Percentiles rank a stretch among this genome's conserved stretches.
phyloP scores from a whole-genome alignment of 2,329 filamentous ascomycete genomes.

The Talaromyces sp. region DNA sequence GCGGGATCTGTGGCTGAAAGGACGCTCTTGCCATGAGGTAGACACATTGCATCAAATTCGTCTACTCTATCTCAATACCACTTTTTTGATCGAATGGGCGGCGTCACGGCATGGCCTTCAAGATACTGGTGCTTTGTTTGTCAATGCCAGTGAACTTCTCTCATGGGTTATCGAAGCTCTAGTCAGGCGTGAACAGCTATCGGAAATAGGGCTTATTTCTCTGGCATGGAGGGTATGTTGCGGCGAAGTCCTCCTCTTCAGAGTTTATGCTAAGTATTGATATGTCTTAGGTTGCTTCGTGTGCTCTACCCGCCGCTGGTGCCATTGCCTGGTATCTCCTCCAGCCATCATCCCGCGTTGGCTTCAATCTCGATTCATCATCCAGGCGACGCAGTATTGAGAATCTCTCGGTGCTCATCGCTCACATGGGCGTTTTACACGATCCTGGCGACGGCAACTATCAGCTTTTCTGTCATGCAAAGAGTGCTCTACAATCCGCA shows the following conservation, averaged over 20 bases:
- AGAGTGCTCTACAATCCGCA: conserved; percentile 17
- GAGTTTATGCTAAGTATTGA: neutral
- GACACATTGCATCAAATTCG: conserved; percentile 17
- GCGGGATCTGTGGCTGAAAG: conserved; percentile 6
- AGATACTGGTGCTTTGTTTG: conserved; percentile 3
- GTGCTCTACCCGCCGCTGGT: conserved; percentile 16
- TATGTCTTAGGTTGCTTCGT: conserved; percentile 14
- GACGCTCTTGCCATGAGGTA: conserved; percentile 17
- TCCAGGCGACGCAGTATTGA: conserved; percentile 16
- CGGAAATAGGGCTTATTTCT: conserved; percentile 10
- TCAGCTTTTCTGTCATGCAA: conserved; percentile 18
- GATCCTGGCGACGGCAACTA: conserved; percentile 20
- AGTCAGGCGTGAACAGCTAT: conserved; percentile 18
- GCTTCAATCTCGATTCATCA: conserved; percentile 14
- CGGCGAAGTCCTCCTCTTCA: neutral
- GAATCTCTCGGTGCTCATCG: conserved; percentile 18
- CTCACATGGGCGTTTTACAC: conserved; percentile 17
- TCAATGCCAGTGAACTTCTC: conserved; percentile 17
- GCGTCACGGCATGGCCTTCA: conserved; percentile 17
- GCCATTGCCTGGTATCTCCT: conserved; percentile 18
- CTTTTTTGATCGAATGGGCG: conserved; percentile 20
- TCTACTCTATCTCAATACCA: conserved; percentile 15
- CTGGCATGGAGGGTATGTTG: conserved; percentile 18
- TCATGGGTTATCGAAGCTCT: conserved; percentile 19
- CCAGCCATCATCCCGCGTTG: conserved; percentile 13